Percentiles rank a stretch among this genome's conserved stretches.
Conservation (phyloP, 2,329 filamentous ascomycete genomes). For the Pestalotiopsis sp. region DNA sequence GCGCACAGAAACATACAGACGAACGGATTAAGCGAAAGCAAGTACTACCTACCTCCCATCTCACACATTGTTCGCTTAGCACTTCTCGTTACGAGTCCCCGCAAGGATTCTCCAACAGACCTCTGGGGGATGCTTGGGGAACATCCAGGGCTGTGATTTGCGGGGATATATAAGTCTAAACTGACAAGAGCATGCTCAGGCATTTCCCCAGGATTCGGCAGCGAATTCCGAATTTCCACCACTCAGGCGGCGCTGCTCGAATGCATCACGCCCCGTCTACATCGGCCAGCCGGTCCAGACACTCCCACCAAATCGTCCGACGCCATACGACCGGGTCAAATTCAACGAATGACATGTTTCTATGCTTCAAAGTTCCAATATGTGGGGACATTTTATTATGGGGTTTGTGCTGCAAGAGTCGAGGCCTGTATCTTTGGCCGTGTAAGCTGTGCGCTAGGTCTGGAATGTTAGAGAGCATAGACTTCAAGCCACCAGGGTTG, state of each 20-base stretch:
- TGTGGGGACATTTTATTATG: neutral
- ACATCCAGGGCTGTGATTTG: constrained; percentile 2
- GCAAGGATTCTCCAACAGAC: constrained; percentile 3
- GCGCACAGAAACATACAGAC: neutral
- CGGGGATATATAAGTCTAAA: neutral
- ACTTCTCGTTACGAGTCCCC: neutral
- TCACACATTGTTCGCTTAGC: neutral
- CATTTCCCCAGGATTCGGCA: constrained; percentile 4
- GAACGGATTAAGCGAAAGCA: neutral
- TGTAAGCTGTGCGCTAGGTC: neutral
- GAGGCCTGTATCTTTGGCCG: neutral
- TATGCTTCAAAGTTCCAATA: neutral
- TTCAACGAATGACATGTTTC: constrained; percentile 1
- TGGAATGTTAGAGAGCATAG: neutral
- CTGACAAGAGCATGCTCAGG: neutral
- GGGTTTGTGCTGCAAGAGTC: neutral
- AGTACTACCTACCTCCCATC: neutral
- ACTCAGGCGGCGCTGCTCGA: neutral
- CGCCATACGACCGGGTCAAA: neutral
- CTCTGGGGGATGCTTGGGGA: neutral
- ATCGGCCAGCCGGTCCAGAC: constrained; percentile 6
- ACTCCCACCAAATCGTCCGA: neutral
- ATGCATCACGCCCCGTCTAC: neutral
- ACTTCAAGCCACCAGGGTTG: neutral
- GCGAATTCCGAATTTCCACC: constrained; percentile 3